Percentiles rank a stretch among this genome's conserved stretches.
These are phyloP conservation scores for Skeletonema marinoi DNA, from an alignment of 108 stramenopile genomes.

Conservation along the genomic window DNA sequence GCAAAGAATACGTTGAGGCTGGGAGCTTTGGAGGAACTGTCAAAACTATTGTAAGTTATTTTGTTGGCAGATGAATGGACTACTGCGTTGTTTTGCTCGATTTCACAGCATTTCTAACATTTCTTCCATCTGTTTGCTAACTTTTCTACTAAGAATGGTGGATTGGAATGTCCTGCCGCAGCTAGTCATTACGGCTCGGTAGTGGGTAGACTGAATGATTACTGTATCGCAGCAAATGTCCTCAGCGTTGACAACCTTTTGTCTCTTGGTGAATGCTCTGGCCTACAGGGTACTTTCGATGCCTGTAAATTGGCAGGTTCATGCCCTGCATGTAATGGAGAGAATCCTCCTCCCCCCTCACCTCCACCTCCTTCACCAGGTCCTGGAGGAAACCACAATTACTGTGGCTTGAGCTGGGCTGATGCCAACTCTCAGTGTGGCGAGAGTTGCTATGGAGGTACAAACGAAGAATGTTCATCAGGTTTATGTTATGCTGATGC, in stretches of 20 bases:
- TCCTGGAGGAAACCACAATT: neutral
- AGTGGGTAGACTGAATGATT: slow-evolving; percentile 3
- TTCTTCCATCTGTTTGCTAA: neutral
- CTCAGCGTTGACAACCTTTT: neutral
- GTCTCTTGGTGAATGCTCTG: neutral
- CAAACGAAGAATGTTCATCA: neutral
- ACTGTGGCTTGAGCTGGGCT: neutral
- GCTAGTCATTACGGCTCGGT: neutral
- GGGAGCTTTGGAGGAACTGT: slow-evolving; percentile 6
- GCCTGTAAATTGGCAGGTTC: neutral
- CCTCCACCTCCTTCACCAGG: neutral
- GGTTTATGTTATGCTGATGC: neutral
- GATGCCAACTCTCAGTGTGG: neutral
- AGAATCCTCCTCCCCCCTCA: neutral
- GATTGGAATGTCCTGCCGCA: slow-evolving; percentile 1
- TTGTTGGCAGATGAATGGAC: neutral
- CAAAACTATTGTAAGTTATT: neutral
- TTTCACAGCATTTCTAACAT: neutral
- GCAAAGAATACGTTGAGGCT: neutral
- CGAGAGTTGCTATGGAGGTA: neutral
- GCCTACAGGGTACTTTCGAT: neutral
- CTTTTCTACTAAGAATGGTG: neutral
- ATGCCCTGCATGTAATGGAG: neutral
- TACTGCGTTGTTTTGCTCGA: neutral
- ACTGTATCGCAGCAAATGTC: neutral